Evolutionary conservation across 768 basidiomycete genomes (phyloP), one percentile per base, ranked within the genome.

Genomic region (Boletus reticulatus): DNA sequence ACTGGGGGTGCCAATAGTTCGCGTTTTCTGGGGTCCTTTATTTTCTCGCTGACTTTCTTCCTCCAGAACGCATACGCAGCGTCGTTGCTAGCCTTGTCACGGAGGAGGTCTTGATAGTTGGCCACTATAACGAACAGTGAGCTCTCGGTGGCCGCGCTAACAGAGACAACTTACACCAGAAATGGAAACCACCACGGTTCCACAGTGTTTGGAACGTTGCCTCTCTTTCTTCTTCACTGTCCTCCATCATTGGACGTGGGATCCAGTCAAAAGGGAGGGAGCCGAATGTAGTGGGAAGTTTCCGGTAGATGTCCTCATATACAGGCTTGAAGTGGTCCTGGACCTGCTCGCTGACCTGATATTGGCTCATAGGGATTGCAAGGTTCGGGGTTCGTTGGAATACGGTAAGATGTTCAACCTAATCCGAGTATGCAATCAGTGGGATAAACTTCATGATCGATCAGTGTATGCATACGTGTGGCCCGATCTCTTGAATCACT

Each of bases 351-450:
- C 43, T 55, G 14, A 64, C 0, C 6, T n/a, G 14, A 38, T 48
- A 43, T 38, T 65, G 56, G 10, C 52, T 16, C 62, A 64, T 58
- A 6, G 59, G 59, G 0, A n/a, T 27, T 2, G 56, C 41, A 4
- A 65, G 43, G 11, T 58, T 65, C 3, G 63, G 63, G 3, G 59
- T 58, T 36, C 62, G 56, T 31, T 65, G 59, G 51, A 61, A 62
- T 14, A 55, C 48, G 19, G 56, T 53, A 2, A 61, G 48, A 11
- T 47, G 31, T 1, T 55, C 8, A 1, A 51, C 62, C 55, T 65
- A 37, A 31, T 43, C 10, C 45, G 7, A 32, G 6, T 13, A 7
- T 24, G 16, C 6, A 13, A 19, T 50, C 8, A 56, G 31, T 27
- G 6, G 16, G 14, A 8, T 27, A 5, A 29, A 17, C n/a, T 0